Base-by-base conservation (phyloP, 2,329 filamentous ascomycete species). In the Tolypocladium sp. region DNA sequence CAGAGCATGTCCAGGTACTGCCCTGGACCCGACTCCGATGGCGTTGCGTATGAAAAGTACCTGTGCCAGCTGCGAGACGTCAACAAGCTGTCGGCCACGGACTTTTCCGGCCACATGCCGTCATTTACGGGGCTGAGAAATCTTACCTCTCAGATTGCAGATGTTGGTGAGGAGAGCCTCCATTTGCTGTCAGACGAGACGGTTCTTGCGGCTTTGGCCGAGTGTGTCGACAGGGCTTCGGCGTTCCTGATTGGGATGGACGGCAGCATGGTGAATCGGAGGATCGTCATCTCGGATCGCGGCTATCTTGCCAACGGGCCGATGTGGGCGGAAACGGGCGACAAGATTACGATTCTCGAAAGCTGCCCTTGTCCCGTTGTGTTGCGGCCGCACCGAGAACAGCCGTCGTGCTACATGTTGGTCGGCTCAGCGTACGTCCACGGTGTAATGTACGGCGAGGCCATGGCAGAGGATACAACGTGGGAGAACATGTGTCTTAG, bases 181-280 rank as follows among this genome's bases (percentile, higher is more conserved):
- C 22, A 30, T 15, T 17, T 10, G 49, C 49, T 52, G 49, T 33
- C 49, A 4, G 27, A 52, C 27, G 22, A 27, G 27, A 9, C 49
- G 4, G 27, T 35, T 7, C 25, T 52, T 15, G 22, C 6, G 49
- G n/a, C 55, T 17, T 41, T 57, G 15, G 13, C 15, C 25, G 41
- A 17, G n/a, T 44, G 25, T 7, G 25, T 44, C 15, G 55, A 57
- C 2, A 57, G 44, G 44, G 55, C 55, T 22, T 42, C 55, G 35
- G 44, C 17, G 22, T 57, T 44, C 27, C 20, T 57, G 0, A 46
- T 57, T 7, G 55, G 55, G 17, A 33, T 57, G 40, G 55, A 57
- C 35, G 55, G 55, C 20, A 57, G 55, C n/a, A 57, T 57, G 55
- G 38, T 57, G 40, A 57, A 57, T 27, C 56, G 56, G 12, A 46